Evolutionary conservation across 1,139 yeast species (phyloP), one percentile per base, ranked within the genome.

Genomic region (Hansenula sp.): DNA sequence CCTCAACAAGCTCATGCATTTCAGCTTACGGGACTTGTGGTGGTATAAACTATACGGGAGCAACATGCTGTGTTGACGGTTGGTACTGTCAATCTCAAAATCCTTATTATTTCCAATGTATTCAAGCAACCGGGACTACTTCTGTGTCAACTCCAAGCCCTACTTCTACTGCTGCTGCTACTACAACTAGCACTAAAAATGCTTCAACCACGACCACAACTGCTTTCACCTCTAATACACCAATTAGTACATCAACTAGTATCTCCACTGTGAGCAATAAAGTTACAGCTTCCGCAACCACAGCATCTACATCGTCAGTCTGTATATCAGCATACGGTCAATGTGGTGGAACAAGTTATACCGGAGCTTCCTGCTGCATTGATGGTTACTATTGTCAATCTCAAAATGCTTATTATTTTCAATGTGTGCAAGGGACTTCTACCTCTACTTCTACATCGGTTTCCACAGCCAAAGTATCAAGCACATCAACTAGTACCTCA

Each of bases 21-120:
- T 39, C 59, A 2, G 52, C 51, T 5, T 59, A 62, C 51, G 59
- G 45, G 10, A 64, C 62, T 44, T 63, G 67, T 50, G 68, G 68
- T 33, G 67, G 67, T 30, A 34, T 31, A 1, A 59, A 47, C 28
- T 60, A 46, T 35, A 41, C 49, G 2, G 66, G 67, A 11, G 53
- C 48, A 3, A 52, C 58, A 7, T 58, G 63, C 39, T 63, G 68
- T 44, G 57, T 50, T 39, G 40, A 33, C 5, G 63, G 62, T 10
- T 46, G 48, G 38, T 38, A 46, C 15, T 63, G 67, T 47, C 49
- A 46, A 4, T 45, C 54, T 2, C 53, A 50, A 5, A 47, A 45
- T 28, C 35, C 16, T 5, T 46, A 18, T 21, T 48, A 47, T 17
- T 36, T 40, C 16, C 52, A 48, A 25, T 49, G 54, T 45, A 27